Base-by-base conservation (phyloP, 257 asterid genomes). In the Petrea volubilis region DNA sequence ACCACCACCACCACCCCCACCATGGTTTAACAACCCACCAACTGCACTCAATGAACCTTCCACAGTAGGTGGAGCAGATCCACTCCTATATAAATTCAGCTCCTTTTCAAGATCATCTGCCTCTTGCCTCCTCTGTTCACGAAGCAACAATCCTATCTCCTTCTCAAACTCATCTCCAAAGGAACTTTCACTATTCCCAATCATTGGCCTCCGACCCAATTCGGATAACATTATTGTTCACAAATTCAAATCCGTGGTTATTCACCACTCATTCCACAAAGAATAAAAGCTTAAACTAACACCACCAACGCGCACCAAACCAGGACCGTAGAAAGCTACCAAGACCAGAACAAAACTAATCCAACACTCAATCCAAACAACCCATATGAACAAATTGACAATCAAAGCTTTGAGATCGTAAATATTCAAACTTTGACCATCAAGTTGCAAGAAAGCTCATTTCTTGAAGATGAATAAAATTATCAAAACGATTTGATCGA, bases 51-150 rank as follows among this genome's bases (percentile, higher is more conserved):
- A 62, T 7, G 96, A 89, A 68, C 96, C 94, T 70, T 89, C 96
- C 28, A 89, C 90, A 67, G 94, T 89, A 27, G 96, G 96, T 24
- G 96, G 96, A 71, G 96, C 96, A 8, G 96, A 89, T 29, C 96
- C 96, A 72, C 94, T 89, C 76, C 96, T 83, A 68, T 77, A 89
- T 81, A 89, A 77, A 79, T 89, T 89, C 71, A 85, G 84, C 84
- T 89, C 96, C 84, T 77, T 83, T 65, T 87, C 96, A 33, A 60
- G 90, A 75, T 87, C 96, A 83, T 83, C 90, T 25, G 81, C 80
- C 17, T 83, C 93, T 24, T 79, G 88, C 60, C 87, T 76, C 60
- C 89, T 55, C 82, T 78, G 90, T 29, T 88, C 96, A 6, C 83
- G 81, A 52, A 89, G 89, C 77, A 89, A 64, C 68, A 81, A 20